Conservation (phyloP, 208 protist species). For the Leishmania braziliensis region DNA sequence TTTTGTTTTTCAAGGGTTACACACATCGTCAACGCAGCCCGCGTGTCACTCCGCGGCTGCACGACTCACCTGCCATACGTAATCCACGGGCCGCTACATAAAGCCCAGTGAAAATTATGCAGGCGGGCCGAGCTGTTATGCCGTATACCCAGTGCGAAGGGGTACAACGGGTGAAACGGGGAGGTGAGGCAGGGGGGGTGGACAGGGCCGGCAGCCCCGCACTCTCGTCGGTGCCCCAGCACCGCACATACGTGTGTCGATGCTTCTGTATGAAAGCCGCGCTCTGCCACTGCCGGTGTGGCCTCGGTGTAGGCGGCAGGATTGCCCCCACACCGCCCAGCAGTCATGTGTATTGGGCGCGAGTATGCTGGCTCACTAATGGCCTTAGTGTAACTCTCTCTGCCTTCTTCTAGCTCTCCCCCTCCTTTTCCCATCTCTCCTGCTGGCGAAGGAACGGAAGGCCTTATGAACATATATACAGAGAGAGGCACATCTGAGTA, state of each 20-base stretch:
- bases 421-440: conserved; percentile 2
- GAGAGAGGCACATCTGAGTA: background rate
- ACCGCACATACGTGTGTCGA: background rate
- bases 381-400: background rate
- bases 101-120: background rate
- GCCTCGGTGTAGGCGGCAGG: background rate
- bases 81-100: background rate
- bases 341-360: too few relatives aligned
- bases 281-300: background rate
- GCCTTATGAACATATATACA: background rate
- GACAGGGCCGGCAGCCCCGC: background rate
- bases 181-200: background rate
- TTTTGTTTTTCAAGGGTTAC: background rate
- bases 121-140: background rate
- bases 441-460: background rate
- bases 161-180: background rate
- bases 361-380: too few relatives aligned
- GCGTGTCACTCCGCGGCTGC: background rate
- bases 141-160: background rate
- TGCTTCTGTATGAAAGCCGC: background rate
- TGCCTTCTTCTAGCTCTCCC: background rate
- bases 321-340: background rate
- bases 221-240: background rate
- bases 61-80: background rate
- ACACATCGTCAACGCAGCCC: background rate